A percentile compares a stretch with the other conserved stretches of the same genome.
These are phyloP conservation scores for Coemansia sp. DNA, from an alignment of 192 early-diverging fungal genomes.

Conservation along the genomic window DNA sequence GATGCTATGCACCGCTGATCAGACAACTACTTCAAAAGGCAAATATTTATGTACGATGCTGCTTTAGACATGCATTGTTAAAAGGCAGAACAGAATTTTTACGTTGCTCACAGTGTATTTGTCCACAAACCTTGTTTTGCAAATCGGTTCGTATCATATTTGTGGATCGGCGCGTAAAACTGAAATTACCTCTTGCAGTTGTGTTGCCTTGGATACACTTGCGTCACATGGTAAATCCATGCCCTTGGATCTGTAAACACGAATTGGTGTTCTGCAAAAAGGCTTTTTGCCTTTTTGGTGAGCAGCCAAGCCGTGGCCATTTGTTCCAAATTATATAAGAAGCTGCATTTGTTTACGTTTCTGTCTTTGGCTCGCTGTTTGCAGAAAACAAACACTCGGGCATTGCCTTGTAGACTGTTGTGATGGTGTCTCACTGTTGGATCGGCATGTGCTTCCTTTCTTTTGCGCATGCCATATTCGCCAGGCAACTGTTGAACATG, in stretches of 20 bases:
- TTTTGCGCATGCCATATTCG: background rate
- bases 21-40: background rate
- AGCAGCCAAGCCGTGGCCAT: too few species aligned
- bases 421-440: background rate
- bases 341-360: background rate
- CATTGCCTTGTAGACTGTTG: background rate
- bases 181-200: background rate
- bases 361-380: background rate
- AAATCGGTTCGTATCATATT: background rate
- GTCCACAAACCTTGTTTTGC: background rate
- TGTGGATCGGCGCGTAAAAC: background rate
- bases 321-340: too few species aligned
- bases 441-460: background rate
- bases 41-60: background rate
- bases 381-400: background rate
- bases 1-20: background rate
- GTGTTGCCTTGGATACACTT: background rate
- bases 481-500: background rate
- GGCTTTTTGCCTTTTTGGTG: background rate
- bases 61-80: background rate
- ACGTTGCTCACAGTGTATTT: background rate
- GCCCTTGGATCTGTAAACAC: background rate
- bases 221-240: background rate
- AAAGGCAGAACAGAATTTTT: background rate
- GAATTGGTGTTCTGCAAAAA: background rate